Base-by-base conservation (phyloP, 2,329 filamentous ascomycete genomes). In the Ciborinia camelliae region DNA sequence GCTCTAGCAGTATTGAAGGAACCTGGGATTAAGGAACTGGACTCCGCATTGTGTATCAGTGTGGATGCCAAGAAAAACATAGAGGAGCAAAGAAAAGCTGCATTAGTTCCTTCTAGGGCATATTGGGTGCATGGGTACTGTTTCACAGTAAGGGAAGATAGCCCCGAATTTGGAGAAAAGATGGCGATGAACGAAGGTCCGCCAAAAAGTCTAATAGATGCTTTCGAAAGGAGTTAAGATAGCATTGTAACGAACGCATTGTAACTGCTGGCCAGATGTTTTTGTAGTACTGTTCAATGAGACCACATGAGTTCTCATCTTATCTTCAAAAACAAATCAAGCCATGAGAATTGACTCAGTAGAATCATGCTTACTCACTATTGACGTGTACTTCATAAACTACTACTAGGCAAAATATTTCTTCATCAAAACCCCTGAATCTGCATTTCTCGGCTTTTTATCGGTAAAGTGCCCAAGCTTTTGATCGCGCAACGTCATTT, bases 11-110 rank as follows among this genome's bases (percentile, higher is more conserved):
- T 91, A 20, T 84, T 92, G 75, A 86, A 86, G 9, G 90, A 96
- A 69, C 75, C 82, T 0, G 85, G 85, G 0, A 75, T 98, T 45
- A 89, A 88, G 68, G 77, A 80, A 26, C 82, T 97, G 57, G 92
- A 98, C 75, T 83, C 89, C 0, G 84, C 84, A 0, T 79, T 97
- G 59, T 96, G 92, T 73, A 85, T 94, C 47, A 92, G 90, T 68
- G 78, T 82, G 32, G 82, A 86, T 14, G 81, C 84, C 0, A 81
- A 81, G 14, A 72, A 76, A 37, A 82, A 81, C 64, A 79, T 89
- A 43, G 77, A 79, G 15, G 60, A 64, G 28, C 52, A 72, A 32
- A 68, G 73, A 62, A 67, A 64, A 28, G 55, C 37, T 39, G 69
- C 66, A 37, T 58, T 69, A 37, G 63, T 63, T 8, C 66, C 66